Evolutionary conservation across 2,329 filamentous ascomycete species (phyloP), one percentile per base, ranked within the genome.

Genomic region (Diaporthe sp.): DNA sequence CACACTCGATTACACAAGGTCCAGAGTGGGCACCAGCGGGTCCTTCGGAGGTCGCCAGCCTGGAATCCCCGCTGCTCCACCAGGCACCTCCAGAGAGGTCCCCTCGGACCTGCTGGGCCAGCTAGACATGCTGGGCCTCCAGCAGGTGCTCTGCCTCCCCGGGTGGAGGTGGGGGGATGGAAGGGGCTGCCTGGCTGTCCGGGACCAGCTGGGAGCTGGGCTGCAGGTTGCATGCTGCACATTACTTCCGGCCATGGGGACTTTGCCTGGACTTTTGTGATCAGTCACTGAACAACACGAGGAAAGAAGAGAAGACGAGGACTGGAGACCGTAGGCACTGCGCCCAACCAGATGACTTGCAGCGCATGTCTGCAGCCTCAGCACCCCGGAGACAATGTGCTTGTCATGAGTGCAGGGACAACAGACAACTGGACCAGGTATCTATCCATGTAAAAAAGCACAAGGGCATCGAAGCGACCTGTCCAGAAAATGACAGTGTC

Each of bases 21-120:
- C 37, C 31, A 28, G n/a, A 31, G 71, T 73, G 71, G 71, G n/a
- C 59, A 65, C 71, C 37, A 28, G 71, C 49, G 58, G 58, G 61
- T 37, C 58, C 34, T n/a, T 55, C 58, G 71, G 71, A 22, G 71
- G 61, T 69, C 65, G 58, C 44, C 61, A 55, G 49, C 37, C 58
- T 73, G 46, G 71, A 53, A 39, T 73, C 58, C 68, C 71, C 71
- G 71, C 49, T 39, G 49, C 58, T 65, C 71, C 71, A 73, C 71
- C 49, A 59, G 28, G 28, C 59, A 28, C 49, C n/a, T 25, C 37
- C 44, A 34, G 58, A 69, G 34, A 69, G 65, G 49, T 12, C n/a
- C 62, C 44, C 31, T 51, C 62, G 46, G 62, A 68, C 62, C 62
- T 68, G 62, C 44, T 51, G 28, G 57, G 34, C 44, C 46, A 51